These are phyloP conservation scores for Vanderwaltozyma polyspora DNA, from an alignment of 805 yeast species.

Conservation along the genomic window DNA sequence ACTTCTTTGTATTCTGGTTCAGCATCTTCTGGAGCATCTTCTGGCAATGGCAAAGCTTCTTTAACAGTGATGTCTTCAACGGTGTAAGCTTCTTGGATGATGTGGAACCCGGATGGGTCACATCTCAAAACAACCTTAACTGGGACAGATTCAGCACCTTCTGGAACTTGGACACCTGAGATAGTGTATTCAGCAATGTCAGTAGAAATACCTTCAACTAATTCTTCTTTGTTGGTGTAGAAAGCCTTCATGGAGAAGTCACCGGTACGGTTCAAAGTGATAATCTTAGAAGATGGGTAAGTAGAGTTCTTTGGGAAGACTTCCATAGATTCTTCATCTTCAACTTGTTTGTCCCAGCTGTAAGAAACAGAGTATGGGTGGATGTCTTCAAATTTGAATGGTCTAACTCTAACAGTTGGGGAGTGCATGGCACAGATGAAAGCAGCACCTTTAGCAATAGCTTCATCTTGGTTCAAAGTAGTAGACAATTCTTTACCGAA, in stretches of 20 bases:
- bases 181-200: constrained; percentile 76
- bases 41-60: constrained; percentile 59
- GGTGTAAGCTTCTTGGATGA: constrained; percentile 86
- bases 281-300: constrained; percentile 89
- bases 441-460: constrained; percentile 97
- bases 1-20: constrained; percentile 83
- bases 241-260: constrained; percentile 79
- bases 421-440: constrained; percentile 97
- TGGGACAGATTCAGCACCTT: constrained; percentile 65
- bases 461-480: constrained; percentile 98
- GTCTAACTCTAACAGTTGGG: constrained; percentile 95
- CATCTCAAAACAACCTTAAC: constrained; percentile 88
- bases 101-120: constrained; percentile 90
- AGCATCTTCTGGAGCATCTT: constrained; percentile 40
- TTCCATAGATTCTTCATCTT: constrained; percentile 80
- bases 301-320: constrained; percentile 89
- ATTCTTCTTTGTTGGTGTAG: constrained; percentile 62
- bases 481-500: constrained; percentile 78
- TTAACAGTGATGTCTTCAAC: constrained; percentile 81
- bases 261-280: constrained; percentile 80
- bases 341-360: constrained; percentile 87
- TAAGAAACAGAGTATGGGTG: constrained; percentile 87
- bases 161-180: constrained; percentile 67
- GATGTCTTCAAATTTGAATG: constrained; percentile 92
- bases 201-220: constrained; percentile 56